Base-by-base conservation (phyloP, 768 basidiomycete species). In the Rhodotorula toruloides region DNA sequence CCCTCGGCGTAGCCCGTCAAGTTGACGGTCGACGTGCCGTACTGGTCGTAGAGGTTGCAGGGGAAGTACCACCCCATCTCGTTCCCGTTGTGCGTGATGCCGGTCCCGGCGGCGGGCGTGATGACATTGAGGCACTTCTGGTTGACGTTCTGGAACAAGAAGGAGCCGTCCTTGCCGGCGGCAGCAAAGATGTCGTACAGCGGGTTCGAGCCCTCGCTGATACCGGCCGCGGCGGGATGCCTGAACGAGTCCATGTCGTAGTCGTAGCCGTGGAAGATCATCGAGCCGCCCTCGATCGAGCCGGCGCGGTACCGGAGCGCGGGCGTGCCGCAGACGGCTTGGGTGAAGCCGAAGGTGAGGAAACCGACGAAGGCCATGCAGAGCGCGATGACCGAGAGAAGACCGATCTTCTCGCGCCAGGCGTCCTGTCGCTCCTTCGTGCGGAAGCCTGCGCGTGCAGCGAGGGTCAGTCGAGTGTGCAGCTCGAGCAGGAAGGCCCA, bases 331-430 rank as follows among this genome's bases (percentile, higher is more conserved):
- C 96, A 99, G 48, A 98, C 96, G 59, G 86, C 79, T 75, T 91
- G 85, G 16, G 92, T 97, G 81, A 99, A 99, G 13, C 96, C 96
- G 79, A 99, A 99, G 17, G 96, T 99, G 76, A 99, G 82, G 84
- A 91, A 99, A 75, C 93, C 96, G 74, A 99, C 96, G 58, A 81
- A 84, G 25, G 89, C 88, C 93, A 98, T 96, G 68, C 92, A 83
- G n/a, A 78, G 9, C 22, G 83, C 76, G 75, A 94, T 90, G 77
- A 97, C 82, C 70, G 82, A 80, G 54, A 99, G 81, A 32, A 99
- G 83, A 13, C 94, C 96, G 78, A 97, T 91, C 81, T 99, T 99
- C 79, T 99, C 96, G 69, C 96, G 83, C 93, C 93, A 99, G 48
- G 96, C 96, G 54, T 91, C 85, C 77, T 96, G 92, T 72, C 88